These are phyloP conservation scores for Boechera stricta DNA, from an alignment of 345 rosid species.

Conservation along the genomic window DNA sequence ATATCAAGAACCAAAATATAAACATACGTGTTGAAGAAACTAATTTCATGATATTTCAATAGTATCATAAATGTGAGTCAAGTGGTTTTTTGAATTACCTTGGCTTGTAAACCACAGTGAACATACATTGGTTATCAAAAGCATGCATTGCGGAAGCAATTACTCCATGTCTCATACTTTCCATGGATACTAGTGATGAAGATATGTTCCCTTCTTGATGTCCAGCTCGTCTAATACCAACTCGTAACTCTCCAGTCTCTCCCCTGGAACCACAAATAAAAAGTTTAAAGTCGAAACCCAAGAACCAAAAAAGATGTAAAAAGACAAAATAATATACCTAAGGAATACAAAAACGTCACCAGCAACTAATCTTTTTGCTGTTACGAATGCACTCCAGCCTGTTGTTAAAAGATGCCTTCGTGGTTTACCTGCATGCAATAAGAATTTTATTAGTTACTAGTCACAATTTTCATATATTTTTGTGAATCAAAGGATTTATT, in stretches of 20 bases:
- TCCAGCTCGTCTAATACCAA: background rate
- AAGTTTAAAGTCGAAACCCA: background rate
- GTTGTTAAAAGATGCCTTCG: background rate
- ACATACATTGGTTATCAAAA: background rate
- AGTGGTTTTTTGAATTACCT: background rate
- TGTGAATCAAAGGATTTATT: background rate
- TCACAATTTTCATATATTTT: slow-evolving; percentile 31
- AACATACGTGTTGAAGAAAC: background rate
- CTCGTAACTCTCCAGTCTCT: background rate
- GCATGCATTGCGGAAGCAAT: background rate
- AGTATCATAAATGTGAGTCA: background rate
- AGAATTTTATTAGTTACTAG: background rate
- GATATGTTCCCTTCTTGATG: background rate
- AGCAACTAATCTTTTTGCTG: background rate
- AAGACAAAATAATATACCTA: background rate
- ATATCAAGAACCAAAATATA: background rate
- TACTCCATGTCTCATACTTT: background rate
- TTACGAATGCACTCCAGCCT: background rate
- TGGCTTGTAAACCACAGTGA: background rate
- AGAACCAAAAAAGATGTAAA: background rate
- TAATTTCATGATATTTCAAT: background rate
- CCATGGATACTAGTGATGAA: background rate
- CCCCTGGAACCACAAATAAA: background rate
- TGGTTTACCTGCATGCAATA: background rate
- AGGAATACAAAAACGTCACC: background rate